Evolutionary conservation across 345 rosid genomes (phyloP).

Genomic region (Citrus cavaleriei): DNA sequence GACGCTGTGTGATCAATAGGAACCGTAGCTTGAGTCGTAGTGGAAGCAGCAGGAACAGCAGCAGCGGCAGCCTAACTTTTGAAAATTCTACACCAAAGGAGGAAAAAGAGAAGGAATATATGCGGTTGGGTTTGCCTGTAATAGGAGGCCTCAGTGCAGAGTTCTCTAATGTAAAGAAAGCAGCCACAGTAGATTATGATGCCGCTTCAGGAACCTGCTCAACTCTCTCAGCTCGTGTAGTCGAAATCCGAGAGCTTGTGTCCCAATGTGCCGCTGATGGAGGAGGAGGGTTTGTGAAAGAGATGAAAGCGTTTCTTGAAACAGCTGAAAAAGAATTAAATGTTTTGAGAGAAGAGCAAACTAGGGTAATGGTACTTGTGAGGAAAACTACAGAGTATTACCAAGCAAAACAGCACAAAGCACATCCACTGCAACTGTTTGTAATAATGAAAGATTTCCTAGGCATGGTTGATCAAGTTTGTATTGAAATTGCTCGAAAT

Average conservation of each 20-base stretch:
- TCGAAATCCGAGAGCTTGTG: slow-evolving; percentile 39
- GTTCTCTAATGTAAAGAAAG: slow-evolving; percentile 73
- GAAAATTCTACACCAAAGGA: slow-evolving; percentile 32
- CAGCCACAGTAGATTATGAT: slow-evolving; percentile 62
- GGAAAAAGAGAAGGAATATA: slow-evolving; percentile 60
- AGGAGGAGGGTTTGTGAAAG: slow-evolving; percentile 41
- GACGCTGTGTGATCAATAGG: slow-evolving; percentile 54
- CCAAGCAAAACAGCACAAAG: slow-evolving; percentile 50
- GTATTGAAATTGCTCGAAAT: slow-evolving; percentile 58
- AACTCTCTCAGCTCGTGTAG: slow-evolving; percentile 38
- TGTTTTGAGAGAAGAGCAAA: slow-evolving; percentile 44
- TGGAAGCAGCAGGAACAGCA: slow-evolving; percentile 30
- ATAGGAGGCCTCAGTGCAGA: slow-evolving; percentile 76
- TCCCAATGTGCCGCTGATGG: slow-evolving; percentile 26
- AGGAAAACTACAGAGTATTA: slow-evolving; percentile 72
- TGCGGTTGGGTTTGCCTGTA: slow-evolving; percentile 63
- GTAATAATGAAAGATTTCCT: slow-evolving; percentile 70
- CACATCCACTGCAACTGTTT: slow-evolving; percentile 54
- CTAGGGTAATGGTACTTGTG: slow-evolving; percentile 57
- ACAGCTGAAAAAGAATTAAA: slow-evolving; percentile 59
- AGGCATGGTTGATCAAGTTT: slow-evolving; percentile 70
- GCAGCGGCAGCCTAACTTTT: slow-evolving; percentile 4
- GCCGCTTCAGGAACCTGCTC: slow-evolving; percentile 40
- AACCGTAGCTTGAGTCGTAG: slow-evolving; percentile 40
- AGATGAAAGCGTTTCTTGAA: slow-evolving; percentile 54